Conservation (phyloP, 441 rosid species). For the Macaranga tanarius region DNA sequence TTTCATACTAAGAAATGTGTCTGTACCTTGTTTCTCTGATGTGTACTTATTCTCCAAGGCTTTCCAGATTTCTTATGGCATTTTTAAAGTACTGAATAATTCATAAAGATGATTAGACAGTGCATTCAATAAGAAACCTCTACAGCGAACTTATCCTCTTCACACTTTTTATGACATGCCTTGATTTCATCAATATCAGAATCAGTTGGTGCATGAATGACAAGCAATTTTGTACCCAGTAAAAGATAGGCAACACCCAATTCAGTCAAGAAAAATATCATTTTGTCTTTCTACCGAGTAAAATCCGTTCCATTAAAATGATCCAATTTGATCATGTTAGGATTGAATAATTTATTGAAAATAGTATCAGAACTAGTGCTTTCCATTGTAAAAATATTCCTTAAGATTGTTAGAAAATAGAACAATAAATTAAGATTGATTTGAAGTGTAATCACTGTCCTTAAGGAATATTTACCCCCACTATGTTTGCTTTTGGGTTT, state of each 20-base stretch:
- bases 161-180: too few species aligned
- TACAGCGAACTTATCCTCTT: background rate
- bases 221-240: accelerated
- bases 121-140: background rate
- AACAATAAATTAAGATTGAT: too few species aligned
- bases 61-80: background rate
- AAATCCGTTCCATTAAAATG: background rate
- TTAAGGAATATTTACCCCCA: too few species aligned
- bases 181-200: accelerated
- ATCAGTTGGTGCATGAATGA: background rate
- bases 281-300: background rate
- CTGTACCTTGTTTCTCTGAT: background rate
- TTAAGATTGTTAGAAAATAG: too few species aligned
- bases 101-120: background rate
- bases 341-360: too few species aligned
- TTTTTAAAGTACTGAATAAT: background rate
- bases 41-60: background rate
- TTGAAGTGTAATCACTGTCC: too few species aligned
- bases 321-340: background rate
- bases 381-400: too few species aligned
- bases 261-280: background rate
- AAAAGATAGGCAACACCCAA: background rate
- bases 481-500: too few species aligned
- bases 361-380: too few species aligned
- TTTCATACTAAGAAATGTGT: background rate